Percentiles rank a stretch among this genome's conserved stretches.
Conservation (phyloP, 176 grass and related monocot genomes). For the Raddia distichophylla region DNA sequence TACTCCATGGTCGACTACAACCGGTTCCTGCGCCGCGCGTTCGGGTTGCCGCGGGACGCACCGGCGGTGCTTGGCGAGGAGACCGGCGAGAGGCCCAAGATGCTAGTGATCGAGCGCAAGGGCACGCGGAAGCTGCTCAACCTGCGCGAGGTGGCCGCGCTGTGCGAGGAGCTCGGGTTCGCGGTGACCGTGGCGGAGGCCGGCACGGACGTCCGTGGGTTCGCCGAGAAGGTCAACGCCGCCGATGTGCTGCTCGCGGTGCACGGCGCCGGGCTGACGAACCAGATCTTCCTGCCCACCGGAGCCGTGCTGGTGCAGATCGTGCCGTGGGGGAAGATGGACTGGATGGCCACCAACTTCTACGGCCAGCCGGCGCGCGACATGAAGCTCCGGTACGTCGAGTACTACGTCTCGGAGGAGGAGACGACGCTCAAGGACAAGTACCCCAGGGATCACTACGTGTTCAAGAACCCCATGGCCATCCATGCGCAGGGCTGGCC, state of each 20-base stretch:
- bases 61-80: slow-evolving; percentile 45
- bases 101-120: slow-evolving; percentile 58
- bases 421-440: slow-evolving; percentile 78
- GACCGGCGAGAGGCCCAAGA: not conserved
- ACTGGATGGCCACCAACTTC: slow-evolving; percentile 69
- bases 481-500: slow-evolving; percentile 73
- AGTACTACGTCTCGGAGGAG: slow-evolving; percentile 77
- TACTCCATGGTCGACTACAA: slow-evolving; percentile 63
- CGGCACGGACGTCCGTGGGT: slow-evolving; percentile 41
- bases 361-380: slow-evolving; percentile 62
- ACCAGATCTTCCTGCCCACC: slow-evolving; percentile 80
- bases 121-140: slow-evolving; percentile 60
- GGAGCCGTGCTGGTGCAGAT: slow-evolving; percentile 74
- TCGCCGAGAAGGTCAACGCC: slow-evolving; percentile 65
- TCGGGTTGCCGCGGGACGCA: slow-evolving; percentile 21
- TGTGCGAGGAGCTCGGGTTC: slow-evolving; percentile 48
- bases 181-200: slow-evolving; percentile 56
- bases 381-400: slow-evolving; percentile 81
- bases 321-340: slow-evolving; percentile 84
- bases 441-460: slow-evolving; percentile 66
- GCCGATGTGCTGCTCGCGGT: slow-evolving; percentile 77
- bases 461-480: slow-evolving; percentile 73
- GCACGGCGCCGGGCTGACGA: slow-evolving; percentile 81
- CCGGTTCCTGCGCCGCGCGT: slow-evolving; percentile 50
- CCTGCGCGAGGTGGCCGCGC: slow-evolving; percentile 21